Conservation (phyloP, 2,329 filamentous ascomycete species). For the Lasiodiplodia theobromae region DNA sequence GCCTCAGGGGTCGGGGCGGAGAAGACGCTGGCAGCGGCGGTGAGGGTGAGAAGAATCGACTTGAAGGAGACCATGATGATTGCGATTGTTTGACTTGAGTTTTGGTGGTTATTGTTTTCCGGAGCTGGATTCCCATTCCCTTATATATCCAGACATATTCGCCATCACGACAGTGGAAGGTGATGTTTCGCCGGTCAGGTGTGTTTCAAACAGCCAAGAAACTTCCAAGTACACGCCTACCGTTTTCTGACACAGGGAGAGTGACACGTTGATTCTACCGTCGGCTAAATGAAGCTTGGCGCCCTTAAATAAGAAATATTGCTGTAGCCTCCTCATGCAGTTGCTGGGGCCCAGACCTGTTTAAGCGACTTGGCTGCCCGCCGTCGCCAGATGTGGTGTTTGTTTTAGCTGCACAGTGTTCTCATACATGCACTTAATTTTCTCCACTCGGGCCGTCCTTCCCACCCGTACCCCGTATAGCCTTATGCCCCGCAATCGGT, state of each 20-base stretch:
- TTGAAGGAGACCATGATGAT: slow-evolving; percentile 51
- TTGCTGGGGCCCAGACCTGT: background rate
- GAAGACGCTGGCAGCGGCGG: slow-evolving; percentile 44
- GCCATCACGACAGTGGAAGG: background rate
- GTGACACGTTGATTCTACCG: slow-evolving; percentile 11
- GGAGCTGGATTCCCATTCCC: background rate
- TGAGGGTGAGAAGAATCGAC: slow-evolving; percentile 48
- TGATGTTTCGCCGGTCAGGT: background rate
- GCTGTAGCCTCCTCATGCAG: background rate
- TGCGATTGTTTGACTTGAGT: background rate
- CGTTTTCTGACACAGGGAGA: background rate
- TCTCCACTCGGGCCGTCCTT: background rate
- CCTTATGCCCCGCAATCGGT: background rate
- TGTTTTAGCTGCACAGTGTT: background rate
- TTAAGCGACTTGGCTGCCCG: background rate
- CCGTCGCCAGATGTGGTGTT: background rate
- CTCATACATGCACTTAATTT: background rate
- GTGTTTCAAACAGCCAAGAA: slow-evolving; percentile 1
- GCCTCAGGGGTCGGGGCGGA: slow-evolving; percentile 46
- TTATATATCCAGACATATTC: background rate
- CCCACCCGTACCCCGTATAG: background rate
- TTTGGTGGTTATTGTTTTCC: background rate
- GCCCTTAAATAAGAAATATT: background rate
- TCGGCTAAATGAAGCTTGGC: slow-evolving; percentile 20
- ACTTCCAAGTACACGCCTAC: slow-evolving; percentile 8